Evolutionary conservation across 2,329 filamentous ascomycete species (phyloP), one percentile per base, ranked within the genome.

Genomic region (Epichloe hybrida): DNA sequence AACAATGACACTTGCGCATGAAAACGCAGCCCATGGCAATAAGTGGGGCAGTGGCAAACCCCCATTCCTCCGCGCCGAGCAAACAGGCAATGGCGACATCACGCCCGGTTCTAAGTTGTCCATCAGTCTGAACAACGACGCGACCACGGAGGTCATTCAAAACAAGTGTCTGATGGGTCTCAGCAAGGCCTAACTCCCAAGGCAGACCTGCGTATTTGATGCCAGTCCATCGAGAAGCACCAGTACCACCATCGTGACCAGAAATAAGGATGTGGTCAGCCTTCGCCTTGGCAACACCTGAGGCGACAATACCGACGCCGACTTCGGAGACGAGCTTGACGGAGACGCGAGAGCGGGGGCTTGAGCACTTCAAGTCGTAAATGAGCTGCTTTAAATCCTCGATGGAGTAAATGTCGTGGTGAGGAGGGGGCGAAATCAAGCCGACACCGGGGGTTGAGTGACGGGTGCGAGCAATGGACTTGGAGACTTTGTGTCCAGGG

Each of bases 331-430:
- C 91, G 42, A 97, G 86, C 77, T 97, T 97, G 66, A 97, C 91
- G 6, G 91, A 97, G 23, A 97, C 84, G 61, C 91, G 82, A 50
- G 91, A 83, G 56, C 91, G 84, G 52, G 91, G 91, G 69, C 93
- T 95, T 23, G 90, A 88, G 72, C 90, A 96, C 74, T 97, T 97
- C 51, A 96, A 75, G 69, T 97, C 91, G 70, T 97, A 97, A 61
- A 97, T 96, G 60, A 97, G 75, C 68, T 97, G 91, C 75, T 97
- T 97, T 53, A 97, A 69, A 76, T 97, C 91, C 69, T 97, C 91
- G 58, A 97, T 97, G 48, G 88, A 95, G 77, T 97, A 97, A 59
- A 97, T 96, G 64, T 97, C 91, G 76, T 97, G 91, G 66, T 97
- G 91, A 41, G 91, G 91, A 58, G 91, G 90, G 41, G 91, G 91